A percentile compares a stretch with the other conserved stretches of the same genome.
phyloP scores from a whole-genome alignment of 441 rosid genomes.

The Gossypium laxum region DNA sequence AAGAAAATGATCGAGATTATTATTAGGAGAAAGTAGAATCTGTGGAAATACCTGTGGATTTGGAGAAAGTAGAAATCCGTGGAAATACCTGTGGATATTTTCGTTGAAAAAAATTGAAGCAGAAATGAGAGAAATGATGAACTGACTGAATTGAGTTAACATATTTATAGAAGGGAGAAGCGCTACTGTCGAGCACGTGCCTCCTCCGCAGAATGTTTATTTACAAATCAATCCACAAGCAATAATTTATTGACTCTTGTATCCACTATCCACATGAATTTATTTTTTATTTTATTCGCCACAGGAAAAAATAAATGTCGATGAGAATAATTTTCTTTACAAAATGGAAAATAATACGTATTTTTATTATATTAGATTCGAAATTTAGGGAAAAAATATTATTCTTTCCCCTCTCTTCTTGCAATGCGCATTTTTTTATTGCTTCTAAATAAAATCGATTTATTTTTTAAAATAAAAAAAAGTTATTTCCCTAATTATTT shows the following conservation, averaged over 20 bases:
- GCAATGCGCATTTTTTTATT: too few species aligned
- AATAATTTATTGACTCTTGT: not conserved
- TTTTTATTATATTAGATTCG: too few species aligned
- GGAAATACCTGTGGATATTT: not conserved
- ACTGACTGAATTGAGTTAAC: not conserved
- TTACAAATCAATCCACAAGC: not conserved
- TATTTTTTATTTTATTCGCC: too few species aligned
- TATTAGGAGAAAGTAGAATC: not conserved
- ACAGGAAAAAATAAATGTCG: too few species aligned
- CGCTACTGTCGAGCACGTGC: not conserved
- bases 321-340: too few species aligned
- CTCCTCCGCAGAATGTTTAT: not conserved
- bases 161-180: not conserved
- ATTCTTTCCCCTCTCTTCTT: too few species aligned
- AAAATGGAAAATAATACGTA: too few species aligned
- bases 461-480: too few species aligned
- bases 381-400: too few species aligned
- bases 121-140: not conserved
- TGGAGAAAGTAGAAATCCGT: too few species aligned
- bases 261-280: not conserved
- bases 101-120: not conserved
- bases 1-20: conserved; percentile 1
- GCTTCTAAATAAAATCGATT: too few species aligned
- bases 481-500: too few species aligned
- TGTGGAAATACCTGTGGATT: not conserved